Percentiles rank a stretch among this genome's conserved stretches.
Conservation (phyloP, 495 filamentous ascomycete species). For the Cercophora newfieldiana region DNA sequence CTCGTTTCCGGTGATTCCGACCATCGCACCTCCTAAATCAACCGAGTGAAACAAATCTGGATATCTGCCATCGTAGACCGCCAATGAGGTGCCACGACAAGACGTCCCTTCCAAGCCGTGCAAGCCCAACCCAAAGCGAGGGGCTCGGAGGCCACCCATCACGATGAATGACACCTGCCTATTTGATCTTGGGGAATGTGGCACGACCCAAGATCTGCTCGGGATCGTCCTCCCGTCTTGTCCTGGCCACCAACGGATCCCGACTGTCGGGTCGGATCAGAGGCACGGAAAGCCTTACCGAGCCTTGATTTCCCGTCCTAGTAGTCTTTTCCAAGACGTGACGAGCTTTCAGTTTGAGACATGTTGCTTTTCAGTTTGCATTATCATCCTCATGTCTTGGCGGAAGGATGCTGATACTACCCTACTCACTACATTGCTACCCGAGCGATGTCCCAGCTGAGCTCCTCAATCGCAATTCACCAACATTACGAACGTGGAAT, state of each 20-base stretch:
- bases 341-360: background rate
- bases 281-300: background rate
- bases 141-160: background rate
- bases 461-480: background rate
- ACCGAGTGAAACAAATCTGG: too few species aligned
- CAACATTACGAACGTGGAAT: background rate
- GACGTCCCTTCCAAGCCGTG: too few species aligned
- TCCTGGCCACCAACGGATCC: background rate
- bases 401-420: background rate
- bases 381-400: background rate
- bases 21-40: too few species aligned
- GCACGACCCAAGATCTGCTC: background rate
- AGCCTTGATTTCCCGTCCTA: background rate
- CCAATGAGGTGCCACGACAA: too few species aligned
- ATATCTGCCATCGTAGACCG: too few species aligned
- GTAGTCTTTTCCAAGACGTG: background rate
- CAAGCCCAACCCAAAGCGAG: too few species aligned
- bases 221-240: background rate
- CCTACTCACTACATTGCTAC: background rate
- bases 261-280: background rate
- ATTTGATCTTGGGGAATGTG: background rate
- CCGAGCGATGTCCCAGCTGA: background rate
- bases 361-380: background rate
- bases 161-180: background rate
- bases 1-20: too few species aligned